These are phyloP conservation scores for Melaleuca quinquenervia DNA, from an alignment of 345 rosid species.

Conservation along the genomic window DNA sequence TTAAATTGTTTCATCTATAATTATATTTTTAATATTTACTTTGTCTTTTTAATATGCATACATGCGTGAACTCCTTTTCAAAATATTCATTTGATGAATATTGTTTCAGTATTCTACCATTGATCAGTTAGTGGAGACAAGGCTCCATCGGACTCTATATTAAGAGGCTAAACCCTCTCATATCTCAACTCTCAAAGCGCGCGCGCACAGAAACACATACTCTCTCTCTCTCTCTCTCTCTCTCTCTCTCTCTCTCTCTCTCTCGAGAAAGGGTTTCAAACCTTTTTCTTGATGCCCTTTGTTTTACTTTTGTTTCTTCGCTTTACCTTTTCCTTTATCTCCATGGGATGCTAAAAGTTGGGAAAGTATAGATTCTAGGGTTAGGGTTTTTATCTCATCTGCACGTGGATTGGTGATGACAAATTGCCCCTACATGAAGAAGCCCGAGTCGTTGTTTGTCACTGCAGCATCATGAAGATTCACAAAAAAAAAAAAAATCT, in stretches of 20 bases:
- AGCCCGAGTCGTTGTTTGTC: conserved; percentile 52
- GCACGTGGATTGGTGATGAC: neutral
- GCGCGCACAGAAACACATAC: neutral
- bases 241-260: neutral
- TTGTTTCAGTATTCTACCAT: neutral
- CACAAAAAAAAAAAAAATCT: conserved; percentile 32
- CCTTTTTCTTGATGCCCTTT: neutral
- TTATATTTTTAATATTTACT: neutral
- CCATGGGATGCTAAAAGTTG: neutral
- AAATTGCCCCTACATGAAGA: conserved; percentile 6
- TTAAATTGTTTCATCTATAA: neutral
- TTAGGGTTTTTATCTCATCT: conserved; percentile 25
- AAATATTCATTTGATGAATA: neutral
- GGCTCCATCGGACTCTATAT: conserved; percentile 10
- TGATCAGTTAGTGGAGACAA: neutral
- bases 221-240: neutral
- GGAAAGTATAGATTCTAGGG: conserved; percentile 1
- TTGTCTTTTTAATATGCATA: neutral
- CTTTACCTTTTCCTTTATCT: neutral
- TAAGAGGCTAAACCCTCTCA: conserved; percentile 5
- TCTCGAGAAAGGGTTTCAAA: neutral
- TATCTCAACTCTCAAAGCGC: neutral
- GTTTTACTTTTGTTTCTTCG: neutral
- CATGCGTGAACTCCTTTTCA: neutral
- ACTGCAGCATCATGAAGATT: conserved; percentile 93